phyloP scores from a whole-genome alignment of 1,139 yeast genomes.

The Chernovozyma sophiae-reginae region DNA sequence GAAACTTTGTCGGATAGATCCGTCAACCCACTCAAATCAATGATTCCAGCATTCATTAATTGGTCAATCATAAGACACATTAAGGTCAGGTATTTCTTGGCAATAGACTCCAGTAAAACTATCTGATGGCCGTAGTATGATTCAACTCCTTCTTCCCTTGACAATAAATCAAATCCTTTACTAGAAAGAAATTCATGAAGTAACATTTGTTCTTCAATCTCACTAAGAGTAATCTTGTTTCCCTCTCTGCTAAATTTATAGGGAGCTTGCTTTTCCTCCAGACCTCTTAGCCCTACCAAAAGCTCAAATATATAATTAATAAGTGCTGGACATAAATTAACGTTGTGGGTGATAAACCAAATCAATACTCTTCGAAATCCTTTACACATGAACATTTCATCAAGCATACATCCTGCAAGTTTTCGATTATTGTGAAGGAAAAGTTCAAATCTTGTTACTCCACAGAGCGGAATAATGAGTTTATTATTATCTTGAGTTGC shows the following conservation, averaged over 20 bases:
- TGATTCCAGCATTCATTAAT: conserved; percentile 39
- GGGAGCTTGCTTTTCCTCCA: conserved; percentile 19
- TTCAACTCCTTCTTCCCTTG: conserved; percentile 29
- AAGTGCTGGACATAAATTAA: conserved; percentile 48
- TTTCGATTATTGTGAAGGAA: conserved; percentile 33
- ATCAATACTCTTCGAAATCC: conserved; percentile 61
- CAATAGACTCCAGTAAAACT: conserved; percentile 37
- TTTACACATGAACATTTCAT: conserved; percentile 63
- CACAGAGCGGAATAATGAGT: conserved; percentile 35
- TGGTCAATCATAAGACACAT: conserved; percentile 60
- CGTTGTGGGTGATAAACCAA: conserved; percentile 61
- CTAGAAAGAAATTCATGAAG: conserved; percentile 63
- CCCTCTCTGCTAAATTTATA: conserved; percentile 56
- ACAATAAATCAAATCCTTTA: conserved; percentile 47
- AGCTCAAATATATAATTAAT: conserved; percentile 60
- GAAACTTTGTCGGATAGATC: conserved; percentile 15
- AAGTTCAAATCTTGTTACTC: conserved; percentile 36
- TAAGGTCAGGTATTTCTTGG: conserved; percentile 47
- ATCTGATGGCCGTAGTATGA: conserved; percentile 33
- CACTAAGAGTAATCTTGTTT: conserved; percentile 39
- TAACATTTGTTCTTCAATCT: conserved; percentile 60
- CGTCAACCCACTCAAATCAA: conserved; percentile 30
- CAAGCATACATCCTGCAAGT: conserved; percentile 52
- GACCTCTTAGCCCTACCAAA: conserved; percentile 52
- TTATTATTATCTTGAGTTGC: conserved; percentile 25